Conservation (phyloP, 805 yeast species). For the Pichia membranifaciens region DNA sequence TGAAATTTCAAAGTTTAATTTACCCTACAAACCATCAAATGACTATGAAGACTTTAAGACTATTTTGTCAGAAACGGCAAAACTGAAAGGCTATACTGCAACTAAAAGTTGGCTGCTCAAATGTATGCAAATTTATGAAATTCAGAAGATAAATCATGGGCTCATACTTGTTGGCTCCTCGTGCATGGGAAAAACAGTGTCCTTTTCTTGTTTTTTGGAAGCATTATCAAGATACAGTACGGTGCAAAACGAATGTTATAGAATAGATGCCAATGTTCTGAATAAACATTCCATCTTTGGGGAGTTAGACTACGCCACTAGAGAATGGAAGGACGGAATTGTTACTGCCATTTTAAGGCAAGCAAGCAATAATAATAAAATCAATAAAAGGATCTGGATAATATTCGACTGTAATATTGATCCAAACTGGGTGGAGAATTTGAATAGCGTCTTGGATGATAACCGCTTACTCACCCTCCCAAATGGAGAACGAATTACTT, state of each 20-base stretch:
- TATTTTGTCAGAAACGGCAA: constrained; percentile 27
- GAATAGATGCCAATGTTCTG: constrained; percentile 72
- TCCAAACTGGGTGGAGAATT: constrained; percentile 87
- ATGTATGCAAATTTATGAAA: constrained; percentile 53
- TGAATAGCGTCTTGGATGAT: constrained; percentile 89
- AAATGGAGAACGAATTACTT: constrained; percentile 74
- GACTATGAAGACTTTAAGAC: constrained; percentile 24
- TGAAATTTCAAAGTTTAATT: constrained; percentile 25
- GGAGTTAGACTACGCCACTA: constrained; percentile 59
- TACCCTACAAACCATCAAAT: background rate
- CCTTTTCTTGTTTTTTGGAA: constrained; percentile 44
- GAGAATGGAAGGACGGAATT: constrained; percentile 92
- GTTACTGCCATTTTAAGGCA: constrained; percentile 62
- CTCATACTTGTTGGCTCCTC: constrained; percentile 73
- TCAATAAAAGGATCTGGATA: constrained; percentile 68
- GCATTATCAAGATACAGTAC: constrained; percentile 33
- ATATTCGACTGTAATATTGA: constrained; percentile 91
- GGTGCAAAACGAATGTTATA: constrained; percentile 34
- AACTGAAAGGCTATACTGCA: constrained; percentile 27
- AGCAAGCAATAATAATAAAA: constrained; percentile 40
- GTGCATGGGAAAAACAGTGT: constrained; percentile 66
- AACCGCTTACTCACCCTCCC: constrained; percentile 77
- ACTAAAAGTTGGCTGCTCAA: constrained; percentile 46
- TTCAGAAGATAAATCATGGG: constrained; percentile 66
- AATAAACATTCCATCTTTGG: constrained; percentile 68